Percentiles rank a stretch among this genome's conserved stretches.
phyloP scores from a whole-genome alignment of 768 basidiomycete species.

The Serendipita sp. region DNA sequence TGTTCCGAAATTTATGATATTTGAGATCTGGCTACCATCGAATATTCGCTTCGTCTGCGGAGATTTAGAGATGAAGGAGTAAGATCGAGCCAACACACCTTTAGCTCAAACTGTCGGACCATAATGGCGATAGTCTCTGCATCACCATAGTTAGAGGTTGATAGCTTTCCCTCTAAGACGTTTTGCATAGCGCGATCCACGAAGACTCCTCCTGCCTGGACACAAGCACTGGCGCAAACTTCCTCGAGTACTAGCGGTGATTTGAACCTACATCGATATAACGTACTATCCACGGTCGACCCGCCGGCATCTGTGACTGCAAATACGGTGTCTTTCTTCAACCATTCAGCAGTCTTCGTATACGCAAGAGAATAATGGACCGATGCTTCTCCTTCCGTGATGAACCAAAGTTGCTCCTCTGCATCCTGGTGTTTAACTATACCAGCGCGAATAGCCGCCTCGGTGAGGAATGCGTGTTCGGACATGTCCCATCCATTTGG shows the following conservation, averaged over 20 bases:
- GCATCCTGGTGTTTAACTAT: background rate
- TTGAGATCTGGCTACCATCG: background rate
- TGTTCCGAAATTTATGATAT: slow-evolving; percentile 3
- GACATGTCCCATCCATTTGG: slow-evolving; percentile 14
- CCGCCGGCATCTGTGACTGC: background rate
- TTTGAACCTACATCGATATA: background rate
- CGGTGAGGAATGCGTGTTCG: slow-evolving; percentile 3
- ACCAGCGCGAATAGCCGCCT: background rate
- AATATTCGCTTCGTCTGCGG: slow-evolving; percentile 8
- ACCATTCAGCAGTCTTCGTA: background rate
- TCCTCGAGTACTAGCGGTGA: too few relatives aligned
- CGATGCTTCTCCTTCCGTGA: slow-evolving; percentile 8
- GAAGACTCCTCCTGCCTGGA: background rate
- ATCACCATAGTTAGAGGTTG: background rate
- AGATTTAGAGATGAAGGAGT: background rate
- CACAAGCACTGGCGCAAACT: background rate
- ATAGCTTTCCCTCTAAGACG: background rate
- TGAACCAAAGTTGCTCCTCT: slow-evolving; percentile 1
- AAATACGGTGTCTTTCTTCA: background rate
- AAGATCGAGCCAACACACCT: background rate
- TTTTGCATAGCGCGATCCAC: background rate
- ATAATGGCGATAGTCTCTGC: background rate
- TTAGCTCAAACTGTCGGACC: background rate
- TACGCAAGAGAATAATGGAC: slow-evolving; percentile 5
- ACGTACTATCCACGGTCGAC: slow-evolving; percentile 6